Evolutionary conservation across 208 protist species (phyloP).

Genomic region (Vickermania ingenoplastis): DNA sequence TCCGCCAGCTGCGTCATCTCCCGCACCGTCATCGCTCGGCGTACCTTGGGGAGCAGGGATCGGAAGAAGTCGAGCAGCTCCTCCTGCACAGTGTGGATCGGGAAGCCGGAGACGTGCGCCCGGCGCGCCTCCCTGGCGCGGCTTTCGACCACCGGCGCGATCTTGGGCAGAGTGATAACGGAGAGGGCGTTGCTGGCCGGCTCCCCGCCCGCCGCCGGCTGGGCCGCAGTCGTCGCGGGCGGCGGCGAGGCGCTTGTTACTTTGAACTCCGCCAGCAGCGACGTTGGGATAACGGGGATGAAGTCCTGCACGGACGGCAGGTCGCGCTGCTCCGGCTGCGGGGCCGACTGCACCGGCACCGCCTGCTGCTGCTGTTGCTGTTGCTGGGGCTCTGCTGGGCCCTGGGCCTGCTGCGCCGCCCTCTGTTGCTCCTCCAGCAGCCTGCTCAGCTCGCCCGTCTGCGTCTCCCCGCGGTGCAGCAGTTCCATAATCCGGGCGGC

Average conservation of each 20-base stretch:
- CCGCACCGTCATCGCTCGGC: slow-evolving; percentile 56
- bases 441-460: not conserved
- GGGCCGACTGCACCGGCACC: not conserved
- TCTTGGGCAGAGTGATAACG: slow-evolving; percentile 60
- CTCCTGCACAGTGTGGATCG: slow-evolving; percentile 34
- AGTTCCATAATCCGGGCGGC: not conserved
- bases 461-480: not conserved
- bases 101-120: slow-evolving; percentile 74
- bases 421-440: slow-evolving; percentile 4
- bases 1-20: slow-evolving; percentile 37
- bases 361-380: not conserved
- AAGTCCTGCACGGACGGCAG: slow-evolving; percentile 72
- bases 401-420: too few relatives aligned
- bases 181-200: slow-evolving; percentile 16
- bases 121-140: slow-evolving; percentile 61
- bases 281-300: slow-evolving; percentile 39
- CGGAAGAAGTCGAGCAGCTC: slow-evolving; percentile 63
- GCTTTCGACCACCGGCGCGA: slow-evolving; percentile 48
- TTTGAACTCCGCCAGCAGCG: too few relatives aligned
- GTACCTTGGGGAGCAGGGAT: slow-evolving; percentile 59
- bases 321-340: slow-evolving; percentile 2
- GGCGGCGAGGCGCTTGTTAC: not conserved
- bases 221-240: not conserved
- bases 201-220: too few relatives aligned
- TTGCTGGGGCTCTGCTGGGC: not conserved